Evolutionary conservation across 73 alveolate genomes (phyloP), one percentile per base, ranked within the genome.

Genomic region (Paramecium octaurelia): DNA sequence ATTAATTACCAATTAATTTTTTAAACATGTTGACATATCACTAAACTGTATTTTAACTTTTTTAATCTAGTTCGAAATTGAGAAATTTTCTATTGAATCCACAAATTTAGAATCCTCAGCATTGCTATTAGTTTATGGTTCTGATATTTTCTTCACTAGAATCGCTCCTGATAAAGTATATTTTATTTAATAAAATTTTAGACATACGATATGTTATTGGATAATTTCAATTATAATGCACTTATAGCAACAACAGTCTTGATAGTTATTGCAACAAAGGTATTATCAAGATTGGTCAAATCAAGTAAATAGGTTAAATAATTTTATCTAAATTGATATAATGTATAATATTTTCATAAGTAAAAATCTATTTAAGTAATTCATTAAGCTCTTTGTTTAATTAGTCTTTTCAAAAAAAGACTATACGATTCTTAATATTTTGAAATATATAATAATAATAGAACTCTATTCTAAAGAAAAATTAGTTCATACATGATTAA

Each of bases 131-230:
- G 75, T 83, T 9, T 89, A 89, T 89, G 94, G 94, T 10, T 40
- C 36, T 27, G 94, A 89, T 29, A 23, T 89, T 6, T 89, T 70
- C 40, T 50, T 89, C 23, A 89, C 92, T 16, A 34, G 92, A 23
- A 89, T 89, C 12, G 90, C 94, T 29, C 94, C 94, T 14, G 94
- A 89, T 42, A 89, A 83, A 89, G 93, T 87, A 87, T 42, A 11
- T 42, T 42, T 8, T 16, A 34, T 2, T 40, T 58, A 36, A 18
- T 68, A 2, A 31, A 7, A 40, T 36, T 64, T 35, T 34, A 87
- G 93, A 70, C 80, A 24, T 89, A 89, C 18, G 94, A 89, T 73
- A 89, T 89, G 94, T 44, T 89, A 54, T 31, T 70, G 57, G 91
- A 89, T 36, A 88, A 89, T 71, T 89, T 89, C 84, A 89, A 50